Evolutionary conservation across 2,329 filamentous ascomycete species (phyloP).

Genomic region (Ophiocordyceps camponoti-saundersi): DNA sequence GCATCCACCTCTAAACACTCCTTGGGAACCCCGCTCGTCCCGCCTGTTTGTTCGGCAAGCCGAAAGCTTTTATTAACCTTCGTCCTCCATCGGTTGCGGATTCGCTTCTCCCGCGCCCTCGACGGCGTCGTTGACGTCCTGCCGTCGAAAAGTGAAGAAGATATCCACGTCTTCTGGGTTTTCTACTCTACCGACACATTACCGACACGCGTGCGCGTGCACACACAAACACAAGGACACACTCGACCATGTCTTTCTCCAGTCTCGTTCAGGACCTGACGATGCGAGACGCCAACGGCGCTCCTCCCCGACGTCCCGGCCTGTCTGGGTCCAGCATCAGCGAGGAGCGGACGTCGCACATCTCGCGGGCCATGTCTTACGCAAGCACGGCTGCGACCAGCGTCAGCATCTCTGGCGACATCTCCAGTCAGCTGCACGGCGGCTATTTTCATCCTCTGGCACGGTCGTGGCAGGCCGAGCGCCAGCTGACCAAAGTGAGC

Average conservation of each 20-base stretch:
- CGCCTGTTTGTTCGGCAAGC: neutral
- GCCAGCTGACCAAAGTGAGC: conserved; percentile 65
- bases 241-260: conserved; percentile 42
- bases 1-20: neutral
- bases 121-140: neutral
- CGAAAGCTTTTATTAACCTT: neutral
- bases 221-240: neutral
- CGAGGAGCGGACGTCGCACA: conserved; percentile 42
- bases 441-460: conserved; percentile 70
- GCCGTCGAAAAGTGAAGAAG: neutral
- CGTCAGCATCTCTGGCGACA: conserved; percentile 56
- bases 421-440: conserved; percentile 68
- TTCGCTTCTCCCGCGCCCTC: neutral
- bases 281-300: conserved; percentile 34
- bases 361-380: conserved; percentile 49
- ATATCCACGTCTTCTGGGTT: too few relatives aligned
- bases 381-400: conserved; percentile 50
- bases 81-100: neutral
- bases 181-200: too few relatives aligned
- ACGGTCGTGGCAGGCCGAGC: conserved; percentile 67
- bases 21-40: neutral
- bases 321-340: conserved; percentile 19
- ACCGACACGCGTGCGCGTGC: neutral
- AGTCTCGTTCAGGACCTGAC: conserved; percentile 49
- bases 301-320: conserved; percentile 24